A percentile compares a stretch with the other conserved stretches of the same genome.
These are phyloP conservation scores for Candida sp. DNA, from an alignment of 1,139 yeast genomes.

Conservation along the genomic window DNA sequence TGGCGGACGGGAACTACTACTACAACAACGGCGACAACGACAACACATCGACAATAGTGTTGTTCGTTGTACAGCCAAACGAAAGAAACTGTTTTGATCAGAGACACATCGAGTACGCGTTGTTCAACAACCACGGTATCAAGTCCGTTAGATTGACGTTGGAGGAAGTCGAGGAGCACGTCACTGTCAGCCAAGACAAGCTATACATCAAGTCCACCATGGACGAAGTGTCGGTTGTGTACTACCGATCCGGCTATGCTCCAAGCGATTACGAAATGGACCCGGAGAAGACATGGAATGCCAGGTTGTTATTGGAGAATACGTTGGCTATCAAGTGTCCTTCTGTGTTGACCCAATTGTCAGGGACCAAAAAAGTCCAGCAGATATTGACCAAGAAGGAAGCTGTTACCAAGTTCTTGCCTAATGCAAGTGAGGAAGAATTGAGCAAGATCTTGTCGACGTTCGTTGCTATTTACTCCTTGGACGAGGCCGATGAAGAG, in stretches of 20 bases:
- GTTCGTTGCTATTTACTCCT: conserved; percentile 85
- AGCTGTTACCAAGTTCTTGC: conserved; percentile 51
- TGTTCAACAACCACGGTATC: conserved; percentile 60
- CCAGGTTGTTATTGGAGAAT: conserved; percentile 72
- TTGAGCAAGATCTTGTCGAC: conserved; percentile 52
- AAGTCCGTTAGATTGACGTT: conserved; percentile 70
- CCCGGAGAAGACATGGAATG: conserved; percentile 68
- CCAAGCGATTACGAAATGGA: conserved; percentile 72
- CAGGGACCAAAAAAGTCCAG: conserved; percentile 94
- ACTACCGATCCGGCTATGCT: conserved; percentile 87
- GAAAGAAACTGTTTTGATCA: conserved; percentile 95
- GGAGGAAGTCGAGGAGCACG: conserved; percentile 54
- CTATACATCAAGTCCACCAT: conserved; percentile 56
- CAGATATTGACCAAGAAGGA: conserved; percentile 73
- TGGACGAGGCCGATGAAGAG: conserved; percentile 67
- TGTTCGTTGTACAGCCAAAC: conserved; percentile 81
- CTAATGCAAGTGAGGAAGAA: conserved; percentile 26
- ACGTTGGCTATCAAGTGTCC: conserved; percentile 92
- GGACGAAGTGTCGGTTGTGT: conserved; percentile 85
- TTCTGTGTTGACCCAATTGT: conserved; percentile 81
- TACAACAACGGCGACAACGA: conserved; percentile 40
- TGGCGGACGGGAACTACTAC: conserved; percentile 66
- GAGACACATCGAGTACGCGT: conserved; percentile 75
- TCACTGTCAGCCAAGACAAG: conserved; percentile 45
- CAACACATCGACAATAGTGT: conserved; percentile 52